Base-by-base conservation (phyloP, 768 basidiomycete species). In the Phaeotremella skinneri region DNA sequence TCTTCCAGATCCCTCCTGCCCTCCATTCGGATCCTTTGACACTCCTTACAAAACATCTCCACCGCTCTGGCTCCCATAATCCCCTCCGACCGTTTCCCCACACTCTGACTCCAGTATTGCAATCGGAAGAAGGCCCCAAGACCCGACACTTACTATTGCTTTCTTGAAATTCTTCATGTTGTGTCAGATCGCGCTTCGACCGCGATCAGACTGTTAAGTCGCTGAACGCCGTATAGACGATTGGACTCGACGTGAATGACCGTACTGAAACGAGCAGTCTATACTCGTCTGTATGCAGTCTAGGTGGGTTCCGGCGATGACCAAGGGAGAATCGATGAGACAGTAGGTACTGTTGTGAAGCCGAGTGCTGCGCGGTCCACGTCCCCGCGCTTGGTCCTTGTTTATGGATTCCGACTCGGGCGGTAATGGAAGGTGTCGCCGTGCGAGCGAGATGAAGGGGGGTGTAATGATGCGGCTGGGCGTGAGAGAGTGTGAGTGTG, bases 81-180 rank as follows among this genome's bases (percentile, higher is more conserved):
- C 37, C 37, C n/a, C n/a, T 39, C 37, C 9, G 9, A 9, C 11
- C n/a, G n/a, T 39, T 9, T 39, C 37, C n/a, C n/a, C 11, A 39
- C 37, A n/a, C 9, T 9, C n/a, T 1, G 25, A 13, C 4, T n/a
- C 27, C 21, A 13, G 14, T 17, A 16, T 39, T 37, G 26, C 21
- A 11, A n/a, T 31, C 30, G 31, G n/a, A 45, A 27, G 25, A 21
- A 4, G 23, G n/a, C n/a, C n/a, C n/a, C 49, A 14, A 27, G 16
- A 11, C 39, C 13, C 16, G 0, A 27, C 29, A 75, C 78, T 68
- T 43, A 79, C 79, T 72, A 78, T 75, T n/a, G 72, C 72, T 64
- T 79, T 79, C 67, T 79, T 80, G 52, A 80, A 66, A 1, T 74
- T 74, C 72, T 80, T 80, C 78, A 79, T 78, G 23, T 51, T 66